Evolutionary conservation across 768 basidiomycete genomes (phyloP).

Genomic region (Mycena amicta): DNA sequence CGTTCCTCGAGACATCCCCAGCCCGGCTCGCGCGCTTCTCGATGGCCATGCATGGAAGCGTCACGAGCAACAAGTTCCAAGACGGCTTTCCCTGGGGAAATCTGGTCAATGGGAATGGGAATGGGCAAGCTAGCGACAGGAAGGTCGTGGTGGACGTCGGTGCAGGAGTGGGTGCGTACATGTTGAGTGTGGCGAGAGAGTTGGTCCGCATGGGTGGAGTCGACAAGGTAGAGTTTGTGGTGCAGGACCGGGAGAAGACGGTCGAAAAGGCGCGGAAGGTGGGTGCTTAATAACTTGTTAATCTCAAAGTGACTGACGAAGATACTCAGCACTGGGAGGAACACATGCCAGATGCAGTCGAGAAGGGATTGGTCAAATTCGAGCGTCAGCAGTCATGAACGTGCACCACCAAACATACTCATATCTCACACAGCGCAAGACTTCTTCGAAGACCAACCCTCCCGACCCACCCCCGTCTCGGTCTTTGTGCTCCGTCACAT

Average conservation of each 20-base stretch:
- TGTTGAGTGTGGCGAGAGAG: slow-evolving; percentile 8
- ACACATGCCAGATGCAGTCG: slow-evolving; percentile 24
- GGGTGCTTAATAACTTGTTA: neutral
- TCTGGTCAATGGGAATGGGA: neutral
- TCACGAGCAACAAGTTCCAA: slow-evolving; percentile 2
- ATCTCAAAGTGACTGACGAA: neutral
- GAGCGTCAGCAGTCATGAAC: slow-evolving; percentile 27
- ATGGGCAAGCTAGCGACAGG: no score
- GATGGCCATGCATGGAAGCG: slow-evolving; percentile 9
- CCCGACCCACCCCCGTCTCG: slow-evolving; percentile 29
- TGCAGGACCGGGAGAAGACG: slow-evolving; percentile 18
- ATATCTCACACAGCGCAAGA: slow-evolving; percentile 40
- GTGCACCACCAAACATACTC: no score
- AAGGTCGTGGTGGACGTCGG: slow-evolving; percentile 22
- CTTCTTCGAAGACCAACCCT: slow-evolving; percentile 51
- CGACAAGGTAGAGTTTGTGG: slow-evolving; percentile 5
- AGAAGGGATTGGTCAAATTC: slow-evolving; percentile 24
- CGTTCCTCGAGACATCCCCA: neutral
- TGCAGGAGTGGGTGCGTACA: slow-evolving; percentile 14
- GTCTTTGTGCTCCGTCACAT: slow-evolving; percentile 51
- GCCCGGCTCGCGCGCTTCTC: neutral
- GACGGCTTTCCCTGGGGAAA: slow-evolving; percentile 6
- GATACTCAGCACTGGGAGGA: slow-evolving; percentile 25
- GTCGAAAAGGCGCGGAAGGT: slow-evolving; percentile 15
- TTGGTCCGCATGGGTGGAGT: neutral